Conservation (phyloP, 2,329 filamentous ascomycete species). For the Penicillium sp. region DNA sequence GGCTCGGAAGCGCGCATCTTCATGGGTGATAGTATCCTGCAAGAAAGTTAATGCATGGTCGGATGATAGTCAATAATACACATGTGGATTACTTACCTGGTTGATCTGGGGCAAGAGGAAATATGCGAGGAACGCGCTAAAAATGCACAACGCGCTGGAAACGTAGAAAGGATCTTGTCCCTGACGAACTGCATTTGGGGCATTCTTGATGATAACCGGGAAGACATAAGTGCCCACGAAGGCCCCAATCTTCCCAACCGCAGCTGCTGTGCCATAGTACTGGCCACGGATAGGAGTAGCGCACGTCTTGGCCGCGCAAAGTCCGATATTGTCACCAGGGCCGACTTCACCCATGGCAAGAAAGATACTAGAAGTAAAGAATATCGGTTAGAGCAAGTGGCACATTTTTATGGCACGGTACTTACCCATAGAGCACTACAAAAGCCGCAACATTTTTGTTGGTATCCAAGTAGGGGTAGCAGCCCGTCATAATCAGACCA, state of each 20-base stretch:
- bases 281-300: constrained; percentile 80
- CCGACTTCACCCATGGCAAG: constrained; percentile 73
- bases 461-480: constrained; percentile 65
- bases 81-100: constrained; percentile 32
- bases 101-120: constrained; percentile 71
- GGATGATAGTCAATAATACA: background rate
- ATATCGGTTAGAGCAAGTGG: background rate
- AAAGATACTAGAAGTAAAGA: constrained; percentile 54
- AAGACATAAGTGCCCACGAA: constrained; percentile 85
- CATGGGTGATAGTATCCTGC: constrained; percentile 73
- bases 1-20: constrained; percentile 71
- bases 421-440: constrained; percentile 67
- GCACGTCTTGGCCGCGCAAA: constrained; percentile 80
- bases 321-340: constrained; percentile 85
- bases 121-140: constrained; percentile 64
- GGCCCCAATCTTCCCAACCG: constrained; percentile 53
- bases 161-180: constrained; percentile 91
- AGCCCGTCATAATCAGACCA: constrained; percentile 83
- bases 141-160: constrained; percentile 66
- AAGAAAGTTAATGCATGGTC: background rate
- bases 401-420: background rate
- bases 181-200: constrained; percentile 51
- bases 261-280: constrained; percentile 55
- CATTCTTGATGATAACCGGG: constrained; percentile 61
- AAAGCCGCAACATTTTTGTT: constrained; percentile 67